Evolutionary conservation across 805 yeast genomes (phyloP).

Genomic region (Lipomyces kockii): DNA sequence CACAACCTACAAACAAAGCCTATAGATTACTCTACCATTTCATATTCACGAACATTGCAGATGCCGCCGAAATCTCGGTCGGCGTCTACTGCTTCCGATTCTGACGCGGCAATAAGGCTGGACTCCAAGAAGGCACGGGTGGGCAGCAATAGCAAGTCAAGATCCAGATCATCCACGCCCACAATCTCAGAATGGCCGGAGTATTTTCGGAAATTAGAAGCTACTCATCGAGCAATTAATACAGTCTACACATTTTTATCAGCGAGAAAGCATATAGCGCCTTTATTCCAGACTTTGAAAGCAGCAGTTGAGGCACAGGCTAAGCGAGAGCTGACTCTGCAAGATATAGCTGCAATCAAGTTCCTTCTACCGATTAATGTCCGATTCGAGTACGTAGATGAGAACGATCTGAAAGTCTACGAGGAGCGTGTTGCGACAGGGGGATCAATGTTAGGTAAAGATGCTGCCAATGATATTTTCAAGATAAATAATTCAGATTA

Average conservation of each 20-base stretch:
- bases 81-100: not conserved
- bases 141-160: not conserved
- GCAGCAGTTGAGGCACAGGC: slow-evolving; percentile 58
- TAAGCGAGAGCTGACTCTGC: slow-evolving; percentile 41
- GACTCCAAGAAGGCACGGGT: not conserved
- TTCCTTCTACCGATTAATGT: slow-evolving; percentile 18
- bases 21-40: not conserved
- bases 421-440: slow-evolving; percentile 15
- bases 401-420: slow-evolving; percentile 28
- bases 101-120: not conserved
- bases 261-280: slow-evolving; percentile 62
- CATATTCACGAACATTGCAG: not conserved
- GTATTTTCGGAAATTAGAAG: slow-evolving; percentile 17
- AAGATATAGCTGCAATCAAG: slow-evolving; percentile 28
- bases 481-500: slow-evolving; percentile 3
- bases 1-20: not conserved
- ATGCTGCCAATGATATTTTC: slow-evolving; percentile 29
- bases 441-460: slow-evolving; percentile 14
- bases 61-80: not conserved
- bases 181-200: slow-evolving; percentile 10
- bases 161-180: not conserved
- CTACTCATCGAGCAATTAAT: slow-evolving; percentile 18
- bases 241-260: slow-evolving; percentile 67
- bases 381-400: slow-evolving; percentile 32
- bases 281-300: slow-evolving; percentile 59